Evolutionary conservation across 495 filamentous ascomycete species (phyloP), one percentile per base, ranked within the genome.

Genomic region (Aspergillus ostianus): DNA sequence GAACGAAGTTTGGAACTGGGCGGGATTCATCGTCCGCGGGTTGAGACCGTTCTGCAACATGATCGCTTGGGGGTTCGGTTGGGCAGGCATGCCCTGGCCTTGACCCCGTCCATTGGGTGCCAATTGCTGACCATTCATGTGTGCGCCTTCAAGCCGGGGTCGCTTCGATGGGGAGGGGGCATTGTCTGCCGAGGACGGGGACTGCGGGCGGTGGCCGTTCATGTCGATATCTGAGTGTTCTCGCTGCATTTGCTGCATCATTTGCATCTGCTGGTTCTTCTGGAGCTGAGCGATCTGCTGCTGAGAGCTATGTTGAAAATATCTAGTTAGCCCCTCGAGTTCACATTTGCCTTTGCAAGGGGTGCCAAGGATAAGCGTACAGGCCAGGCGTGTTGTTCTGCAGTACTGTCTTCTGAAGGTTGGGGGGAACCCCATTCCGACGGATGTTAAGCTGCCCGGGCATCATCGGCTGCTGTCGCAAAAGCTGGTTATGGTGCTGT

Each of bases 131-230:
- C 86, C 85, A 66, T 90, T 90, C 67, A 88, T 89, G 23, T 80
- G 80, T 45, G 82, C 83, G 62, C 83, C 83, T 59, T 97, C 94
- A 45, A 97, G 81, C 44, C 93, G 90, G n/a, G 87, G 88, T 67
- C 94, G 82, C 77, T 98, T 98, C 55, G 87, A 90, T 9, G 94
- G 93, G 21, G 94, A 97, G 6, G 92, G 90, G 29, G 91, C 91
- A 67, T 96, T 96, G 47, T 97, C 93, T 27, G 84, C 85, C 7
- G 88, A 87, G 29, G 88, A 84, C 6, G 91, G 92, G 41, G 91
- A 97, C 60, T 88, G 89, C 26, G 91, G 87, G 48, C 90, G 85
- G 66, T 88, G 87, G 53, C 86, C 88, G 73, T 88, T 90, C 75
- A 91, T 90, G 57, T 96, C 92, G 77, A 95, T 90, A 51, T 90